Evolutionary conservation across 179 eudicot species (phyloP).

Genomic region (Amaranthus tricolor): DNA sequence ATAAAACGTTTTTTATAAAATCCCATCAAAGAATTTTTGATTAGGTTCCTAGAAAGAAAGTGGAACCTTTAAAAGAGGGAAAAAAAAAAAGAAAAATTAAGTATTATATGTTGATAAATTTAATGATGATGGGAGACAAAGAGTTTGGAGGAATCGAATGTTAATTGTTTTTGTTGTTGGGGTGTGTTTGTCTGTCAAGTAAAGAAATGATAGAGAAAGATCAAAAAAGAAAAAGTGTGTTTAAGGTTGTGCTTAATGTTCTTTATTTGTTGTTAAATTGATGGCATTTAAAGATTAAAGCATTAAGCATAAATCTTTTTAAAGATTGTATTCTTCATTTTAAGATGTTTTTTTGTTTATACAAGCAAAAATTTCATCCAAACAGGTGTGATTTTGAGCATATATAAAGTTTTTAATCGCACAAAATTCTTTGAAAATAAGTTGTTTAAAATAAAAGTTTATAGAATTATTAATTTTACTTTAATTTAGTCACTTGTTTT

Average conservation of each 20-base stretch:
- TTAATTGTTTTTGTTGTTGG: background rate
- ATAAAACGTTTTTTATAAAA: background rate
- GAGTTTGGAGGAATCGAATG: background rate
- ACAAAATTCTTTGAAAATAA: too few relatives aligned
- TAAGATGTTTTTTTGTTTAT: too few relatives aligned
- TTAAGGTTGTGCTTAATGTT: constrained; percentile 2
- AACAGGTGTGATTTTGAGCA: too few relatives aligned
- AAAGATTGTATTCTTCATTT: constrained; percentile 3
- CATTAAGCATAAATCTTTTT: constrained; percentile 1
- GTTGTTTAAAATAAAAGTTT: too few relatives aligned
- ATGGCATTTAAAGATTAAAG: background rate
- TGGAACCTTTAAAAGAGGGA: background rate
- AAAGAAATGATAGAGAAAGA: constrained; percentile 1
- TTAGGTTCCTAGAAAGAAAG: background rate
- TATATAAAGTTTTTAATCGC: too few relatives aligned
- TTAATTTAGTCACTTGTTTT: too few relatives aligned
- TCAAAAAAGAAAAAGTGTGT: background rate
- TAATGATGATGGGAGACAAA: constrained; percentile 9
- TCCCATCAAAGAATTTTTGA: background rate
- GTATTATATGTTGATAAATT: background rate
- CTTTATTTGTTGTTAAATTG: background rate
- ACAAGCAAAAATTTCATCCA: too few relatives aligned
- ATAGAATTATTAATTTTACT: too few relatives aligned
- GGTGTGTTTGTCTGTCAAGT: constrained; percentile 1
- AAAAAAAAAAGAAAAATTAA: background rate